Percentiles rank a stretch among this genome's conserved stretches.
These are phyloP conservation scores for Earliella scabrosa DNA, from an alignment of 1,284 basidiomycete genomes.

Conservation along the genomic window DNA sequence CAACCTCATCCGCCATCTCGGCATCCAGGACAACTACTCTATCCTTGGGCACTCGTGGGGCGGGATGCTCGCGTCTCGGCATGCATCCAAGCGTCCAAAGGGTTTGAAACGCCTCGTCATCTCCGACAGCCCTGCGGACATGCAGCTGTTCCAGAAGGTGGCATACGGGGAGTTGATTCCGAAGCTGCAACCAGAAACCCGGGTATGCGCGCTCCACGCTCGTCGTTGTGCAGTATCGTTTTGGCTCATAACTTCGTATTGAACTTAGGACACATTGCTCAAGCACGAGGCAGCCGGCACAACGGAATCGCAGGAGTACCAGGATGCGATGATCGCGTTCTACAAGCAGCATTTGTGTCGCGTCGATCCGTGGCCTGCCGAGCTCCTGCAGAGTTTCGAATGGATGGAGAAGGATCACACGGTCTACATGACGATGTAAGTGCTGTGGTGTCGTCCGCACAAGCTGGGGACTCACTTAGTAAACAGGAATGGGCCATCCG, in stretches of 20 bases:
- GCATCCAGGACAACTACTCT: constrained; percentile 42
- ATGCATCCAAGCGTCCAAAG: constrained; percentile 33
- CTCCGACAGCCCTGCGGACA: constrained; percentile 36
- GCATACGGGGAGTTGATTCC: constrained; percentile 32
- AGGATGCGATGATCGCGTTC: constrained; percentile 47
- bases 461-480: not conserved
- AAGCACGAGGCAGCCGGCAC: constrained; percentile 54
- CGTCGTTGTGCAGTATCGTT: not conserved
- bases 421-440: constrained; percentile 51
- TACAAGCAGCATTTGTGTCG: constrained; percentile 50
- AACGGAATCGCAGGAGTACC: constrained; percentile 48
- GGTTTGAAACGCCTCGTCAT: constrained; percentile 48
- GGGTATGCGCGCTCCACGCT: constrained; percentile 17
- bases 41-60: constrained; percentile 57
- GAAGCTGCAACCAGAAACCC: constrained; percentile 45
- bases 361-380: constrained; percentile 47
- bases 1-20: constrained; percentile 45
- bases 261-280: constrained; percentile 39
- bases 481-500: constrained; percentile 54
- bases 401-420: constrained; percentile 48
- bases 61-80: constrained; percentile 49
- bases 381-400: constrained; percentile 32
- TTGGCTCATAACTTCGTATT: not conserved
- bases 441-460: too few species aligned
- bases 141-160: constrained; percentile 36